Evolutionary conservation across 805 yeast genomes (phyloP).

Genomic region (Yamadazyma phyllophila): DNA sequence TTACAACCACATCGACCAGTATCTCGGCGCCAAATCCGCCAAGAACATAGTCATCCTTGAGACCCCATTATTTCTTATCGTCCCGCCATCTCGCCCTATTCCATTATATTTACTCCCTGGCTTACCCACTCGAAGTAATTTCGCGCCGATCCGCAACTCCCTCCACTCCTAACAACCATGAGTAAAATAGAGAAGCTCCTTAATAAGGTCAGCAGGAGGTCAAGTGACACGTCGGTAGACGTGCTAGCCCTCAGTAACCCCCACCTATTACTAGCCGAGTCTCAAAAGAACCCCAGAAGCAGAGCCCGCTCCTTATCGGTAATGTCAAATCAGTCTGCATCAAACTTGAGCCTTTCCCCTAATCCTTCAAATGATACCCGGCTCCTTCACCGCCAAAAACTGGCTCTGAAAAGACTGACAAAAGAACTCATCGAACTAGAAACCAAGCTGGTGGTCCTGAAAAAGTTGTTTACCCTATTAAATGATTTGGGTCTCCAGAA

Average conservation of each 20-base stretch:
- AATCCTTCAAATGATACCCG: conserved; percentile 5
- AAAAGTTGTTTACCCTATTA: conserved; percentile 28
- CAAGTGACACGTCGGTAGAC: conserved; percentile 15
- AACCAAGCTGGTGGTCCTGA: conserved; percentile 34
- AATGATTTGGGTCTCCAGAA: conserved; percentile 39
- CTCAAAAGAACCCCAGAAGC: conserved; percentile 6
- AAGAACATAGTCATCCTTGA: neutral
- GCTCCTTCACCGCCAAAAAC: conserved; percentile 13
- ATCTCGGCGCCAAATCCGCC: neutral
- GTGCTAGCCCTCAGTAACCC: neutral
- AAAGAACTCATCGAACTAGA: conserved; percentile 40
- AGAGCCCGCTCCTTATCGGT: conserved; percentile 13
- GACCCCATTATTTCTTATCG: neutral
- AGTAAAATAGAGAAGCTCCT: conserved; percentile 13
- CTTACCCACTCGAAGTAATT: neutral
- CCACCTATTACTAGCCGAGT: neutral
- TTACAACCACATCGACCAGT: too few relatives aligned
- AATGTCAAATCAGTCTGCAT: conserved; percentile 7
- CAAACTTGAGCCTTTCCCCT: conserved; percentile 4
- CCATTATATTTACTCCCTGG: neutral
- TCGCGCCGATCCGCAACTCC: neutral
- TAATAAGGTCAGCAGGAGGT: conserved; percentile 17
- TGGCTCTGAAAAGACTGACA: conserved; percentile 24
- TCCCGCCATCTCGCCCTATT: neutral
- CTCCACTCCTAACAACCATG: neutral